Evolutionary conservation across 306 rosid genomes (phyloP).

Genomic region (Ormosia semicastrata): DNA sequence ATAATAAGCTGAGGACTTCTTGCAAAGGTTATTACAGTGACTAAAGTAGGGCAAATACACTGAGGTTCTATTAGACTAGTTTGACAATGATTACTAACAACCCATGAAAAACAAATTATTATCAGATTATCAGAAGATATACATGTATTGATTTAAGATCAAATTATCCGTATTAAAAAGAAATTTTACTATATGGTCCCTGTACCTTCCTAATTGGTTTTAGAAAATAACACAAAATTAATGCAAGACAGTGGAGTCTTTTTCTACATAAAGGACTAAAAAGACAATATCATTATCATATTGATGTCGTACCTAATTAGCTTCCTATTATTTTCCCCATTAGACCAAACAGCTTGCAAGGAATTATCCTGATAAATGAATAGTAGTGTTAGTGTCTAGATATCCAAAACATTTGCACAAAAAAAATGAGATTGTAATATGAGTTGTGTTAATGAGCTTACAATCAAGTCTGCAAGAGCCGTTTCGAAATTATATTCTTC

Average conservation of each 20-base stretch:
- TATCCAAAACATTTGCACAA: not conserved
- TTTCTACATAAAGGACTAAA: not conserved
- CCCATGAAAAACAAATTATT: not conserved
- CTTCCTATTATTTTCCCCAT: constrained; percentile 20
- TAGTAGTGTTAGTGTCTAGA: not conserved
- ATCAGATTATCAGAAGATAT: not conserved
- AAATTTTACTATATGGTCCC: not conserved
- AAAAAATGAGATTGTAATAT: not conserved
- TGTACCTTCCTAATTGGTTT: not conserved
- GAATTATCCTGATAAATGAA: constrained; percentile 61
- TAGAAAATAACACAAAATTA: not conserved
- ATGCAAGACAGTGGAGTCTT: not conserved
- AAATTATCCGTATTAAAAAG: not conserved
- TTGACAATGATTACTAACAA: not conserved
- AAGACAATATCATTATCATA: not conserved
- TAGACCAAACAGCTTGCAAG: constrained; percentile 71
- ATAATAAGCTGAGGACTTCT: not conserved
- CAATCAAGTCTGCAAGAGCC: constrained; percentile 70
- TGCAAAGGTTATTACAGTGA: not conserved
- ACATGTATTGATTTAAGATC: not conserved
- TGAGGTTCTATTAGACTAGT: not conserved
- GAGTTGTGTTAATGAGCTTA: constrained; percentile 30
- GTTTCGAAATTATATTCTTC: constrained; percentile 59
- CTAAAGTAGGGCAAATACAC: not conserved
- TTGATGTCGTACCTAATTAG: constrained; percentile 36